Conservation (phyloP, 1,139 yeast genomes). For the Diutina scorzettiae region DNA sequence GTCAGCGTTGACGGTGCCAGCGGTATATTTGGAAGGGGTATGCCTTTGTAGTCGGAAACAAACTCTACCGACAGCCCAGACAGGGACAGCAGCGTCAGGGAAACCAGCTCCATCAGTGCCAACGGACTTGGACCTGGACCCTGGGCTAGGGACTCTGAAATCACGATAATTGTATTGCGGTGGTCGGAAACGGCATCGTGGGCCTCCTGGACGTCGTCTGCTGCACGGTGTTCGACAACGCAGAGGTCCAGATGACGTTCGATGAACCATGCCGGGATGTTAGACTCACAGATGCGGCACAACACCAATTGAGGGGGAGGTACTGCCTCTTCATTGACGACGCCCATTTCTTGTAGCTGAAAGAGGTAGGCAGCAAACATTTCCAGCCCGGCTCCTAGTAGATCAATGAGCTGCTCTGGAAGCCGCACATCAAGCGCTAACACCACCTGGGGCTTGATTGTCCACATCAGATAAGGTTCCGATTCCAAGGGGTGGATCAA, state of each 20-base stretch:
- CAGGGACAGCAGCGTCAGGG: constrained; percentile 10
- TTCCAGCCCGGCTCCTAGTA: constrained; percentile 83
- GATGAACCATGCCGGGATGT: constrained; percentile 94
- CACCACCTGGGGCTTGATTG: constrained; percentile 65
- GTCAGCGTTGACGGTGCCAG: constrained; percentile 12
- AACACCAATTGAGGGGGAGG: constrained; percentile 72
- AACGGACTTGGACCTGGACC: constrained; percentile 16
- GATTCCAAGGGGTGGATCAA: constrained; percentile 57
- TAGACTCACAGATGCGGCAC: constrained; percentile 86
- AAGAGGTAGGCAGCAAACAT: constrained; percentile 66
- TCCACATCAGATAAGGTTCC: constrained; percentile 92
- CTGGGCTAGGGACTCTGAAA: constrained; percentile 10
- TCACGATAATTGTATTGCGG: constrained; percentile 36
- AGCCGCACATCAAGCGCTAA: constrained; percentile 51
- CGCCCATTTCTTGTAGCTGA: constrained; percentile 46
- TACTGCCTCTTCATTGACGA: constrained; percentile 49
- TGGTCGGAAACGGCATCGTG: constrained; percentile 79
- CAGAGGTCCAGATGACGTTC: constrained; percentile 88
- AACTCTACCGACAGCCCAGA: constrained; percentile 8
- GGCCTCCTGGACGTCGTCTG: constrained; percentile 62
- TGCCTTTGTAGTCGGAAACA: constrained; percentile 46
- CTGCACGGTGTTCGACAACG: constrained; percentile 71
- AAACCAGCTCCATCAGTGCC: constrained; percentile 7
- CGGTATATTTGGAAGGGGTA: constrained; percentile 31
- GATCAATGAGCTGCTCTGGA: constrained; percentile 54